phyloP scores from a whole-genome alignment of 2,329 filamentous ascomycete genomes.

The Penicillium decumbens region DNA sequence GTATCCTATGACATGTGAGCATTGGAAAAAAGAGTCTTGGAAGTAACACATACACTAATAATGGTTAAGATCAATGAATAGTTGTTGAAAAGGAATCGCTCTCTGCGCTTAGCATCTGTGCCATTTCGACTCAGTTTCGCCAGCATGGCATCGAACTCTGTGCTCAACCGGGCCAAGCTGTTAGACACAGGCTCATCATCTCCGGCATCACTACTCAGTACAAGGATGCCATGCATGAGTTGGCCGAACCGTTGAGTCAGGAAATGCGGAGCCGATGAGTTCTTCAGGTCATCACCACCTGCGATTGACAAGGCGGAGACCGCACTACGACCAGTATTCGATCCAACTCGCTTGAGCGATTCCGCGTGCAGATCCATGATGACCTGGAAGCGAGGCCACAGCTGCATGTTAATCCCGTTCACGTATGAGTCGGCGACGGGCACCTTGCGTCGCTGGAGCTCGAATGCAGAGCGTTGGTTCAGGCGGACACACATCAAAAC shows the following conservation, averaged over 20 bases:
- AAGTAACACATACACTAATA: constrained; percentile 55
- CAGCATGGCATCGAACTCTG: constrained; percentile 79
- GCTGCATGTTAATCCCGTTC: constrained; percentile 89
- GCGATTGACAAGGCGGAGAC: constrained; percentile 54
- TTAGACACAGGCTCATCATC: constrained; percentile 89
- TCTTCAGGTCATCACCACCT: constrained; percentile 42
- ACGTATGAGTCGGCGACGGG: constrained; percentile 86
- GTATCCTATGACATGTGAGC: constrained; percentile 36
- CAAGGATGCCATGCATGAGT: constrained; percentile 77
- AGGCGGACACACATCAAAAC: constrained; percentile 85
- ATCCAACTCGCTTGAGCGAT: constrained; percentile 62
- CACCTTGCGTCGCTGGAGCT: constrained; percentile 84
- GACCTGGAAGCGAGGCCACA: constrained; percentile 93
- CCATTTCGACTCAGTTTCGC: constrained; percentile 72
- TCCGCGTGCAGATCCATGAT: constrained; percentile 93
- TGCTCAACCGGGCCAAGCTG: constrained; percentile 69
- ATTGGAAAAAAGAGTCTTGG: background rate
- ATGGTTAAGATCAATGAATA: constrained; percentile 93
- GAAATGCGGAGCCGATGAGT: constrained; percentile 69
- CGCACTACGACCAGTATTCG: constrained; percentile 45
- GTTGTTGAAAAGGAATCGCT: constrained; percentile 91
- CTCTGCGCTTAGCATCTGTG: constrained; percentile 70
- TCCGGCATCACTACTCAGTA: constrained; percentile 80
- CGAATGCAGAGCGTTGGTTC: constrained; percentile 91
- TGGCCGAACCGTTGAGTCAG: constrained; percentile 95